phyloP scores from a whole-genome alignment of 2,329 filamentous ascomycete species.

The Pezicula rhizophila region DNA sequence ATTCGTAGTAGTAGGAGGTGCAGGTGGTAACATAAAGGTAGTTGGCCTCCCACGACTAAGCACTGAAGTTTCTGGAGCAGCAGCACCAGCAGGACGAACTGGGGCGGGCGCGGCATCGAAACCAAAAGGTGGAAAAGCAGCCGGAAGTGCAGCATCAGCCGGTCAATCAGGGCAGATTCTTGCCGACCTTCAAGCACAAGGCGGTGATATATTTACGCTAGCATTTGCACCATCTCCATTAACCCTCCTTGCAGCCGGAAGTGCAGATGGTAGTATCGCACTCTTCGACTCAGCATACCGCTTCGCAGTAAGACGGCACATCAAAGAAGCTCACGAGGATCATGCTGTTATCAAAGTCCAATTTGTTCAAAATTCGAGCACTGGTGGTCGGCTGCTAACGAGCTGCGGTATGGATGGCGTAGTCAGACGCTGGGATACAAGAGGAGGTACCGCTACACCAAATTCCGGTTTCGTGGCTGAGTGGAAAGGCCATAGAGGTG shows the following conservation, averaged over 20 bases:
- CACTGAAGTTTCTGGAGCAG: conserved; percentile 18
- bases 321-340: conserved; percentile 79
- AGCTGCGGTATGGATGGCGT: conserved; percentile 90
- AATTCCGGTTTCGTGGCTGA: conserved; percentile 71
- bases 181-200: conserved; percentile 74
- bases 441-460: conserved; percentile 60
- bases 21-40: conserved; percentile 78
- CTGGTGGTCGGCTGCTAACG: conserved; percentile 65
- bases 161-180: conserved; percentile 67
- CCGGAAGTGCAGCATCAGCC: conserved; percentile 32
- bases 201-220: conserved; percentile 73
- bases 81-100: conserved; percentile 19
- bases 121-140: conserved; percentile 26
- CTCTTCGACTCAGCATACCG: conserved; percentile 82
- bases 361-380: conserved; percentile 56
- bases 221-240: conserved; percentile 51
- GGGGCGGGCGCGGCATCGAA: conserved; percentile 19
- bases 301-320: conserved; percentile 79
- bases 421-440: conserved; percentile 78
- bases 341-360: conserved; percentile 89
- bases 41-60: conserved; percentile 68
- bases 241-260: conserved; percentile 56
- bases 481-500: conserved; percentile 83
- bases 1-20: conserved; percentile 81
- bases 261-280: conserved; percentile 71